Conservation (phyloP, 140 eudicot genomes). For the Oenanthe javanica region DNA sequence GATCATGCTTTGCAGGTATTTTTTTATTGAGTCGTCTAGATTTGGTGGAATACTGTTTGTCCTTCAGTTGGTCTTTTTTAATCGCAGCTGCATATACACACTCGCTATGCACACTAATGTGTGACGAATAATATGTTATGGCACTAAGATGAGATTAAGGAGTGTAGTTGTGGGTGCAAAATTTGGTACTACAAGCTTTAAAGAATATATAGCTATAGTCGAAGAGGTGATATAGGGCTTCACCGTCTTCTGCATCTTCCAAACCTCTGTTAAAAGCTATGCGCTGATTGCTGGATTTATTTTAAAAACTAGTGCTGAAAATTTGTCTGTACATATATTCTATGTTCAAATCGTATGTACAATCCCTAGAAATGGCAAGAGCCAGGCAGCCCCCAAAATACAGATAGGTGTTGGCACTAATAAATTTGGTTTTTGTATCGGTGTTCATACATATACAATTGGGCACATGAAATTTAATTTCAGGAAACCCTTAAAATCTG, state of each 20-base stretch:
- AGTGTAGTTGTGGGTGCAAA: background rate
- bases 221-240: background rate
- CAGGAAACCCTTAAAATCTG: background rate
- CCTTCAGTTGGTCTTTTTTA: background rate
- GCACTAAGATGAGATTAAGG: background rate
- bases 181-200: background rate
- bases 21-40: background rate
- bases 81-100: background rate
- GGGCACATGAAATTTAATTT: background rate
- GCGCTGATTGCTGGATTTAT: background rate
- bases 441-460: background rate
- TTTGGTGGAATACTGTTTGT: background rate
- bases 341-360: background rate
- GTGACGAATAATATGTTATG: background rate
- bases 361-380: background rate
- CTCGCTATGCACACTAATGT: background rate
- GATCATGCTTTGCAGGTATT: constrained; percentile 72
- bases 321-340: background rate
- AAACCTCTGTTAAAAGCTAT: background rate
- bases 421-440: background rate
- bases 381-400: background rate
- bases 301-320: background rate
- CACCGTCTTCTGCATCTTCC: background rate
- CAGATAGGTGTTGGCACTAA: background rate
- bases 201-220: no score